Evolutionary conservation across 2,329 filamentous ascomycete genomes (phyloP).

Genomic region (Epichloe baconii): DNA sequence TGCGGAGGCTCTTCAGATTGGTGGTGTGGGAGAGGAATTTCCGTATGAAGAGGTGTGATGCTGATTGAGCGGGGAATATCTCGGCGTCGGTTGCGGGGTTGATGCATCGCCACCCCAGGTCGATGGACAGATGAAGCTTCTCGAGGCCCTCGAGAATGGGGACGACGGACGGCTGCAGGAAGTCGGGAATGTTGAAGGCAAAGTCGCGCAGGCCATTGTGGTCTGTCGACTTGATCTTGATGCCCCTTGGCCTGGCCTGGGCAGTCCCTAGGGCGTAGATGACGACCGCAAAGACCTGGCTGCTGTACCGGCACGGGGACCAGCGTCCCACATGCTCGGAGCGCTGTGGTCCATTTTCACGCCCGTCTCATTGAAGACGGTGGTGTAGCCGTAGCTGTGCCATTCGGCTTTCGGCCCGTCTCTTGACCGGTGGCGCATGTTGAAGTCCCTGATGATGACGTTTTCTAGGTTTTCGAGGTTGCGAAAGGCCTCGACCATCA

Average conservation of each 20-base stretch:
- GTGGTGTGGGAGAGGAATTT: constrained; percentile 13
- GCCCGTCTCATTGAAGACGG: constrained; percentile 23
- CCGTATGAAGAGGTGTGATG: constrained; percentile 5
- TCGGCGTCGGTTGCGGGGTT: no score
- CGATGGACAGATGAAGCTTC: constrained; percentile 29
- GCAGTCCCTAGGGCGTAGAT: constrained; percentile 30
- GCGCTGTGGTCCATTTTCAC: constrained; percentile 7
- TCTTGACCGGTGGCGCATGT: constrained; percentile 36
- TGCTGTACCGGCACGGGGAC: constrained; percentile 12
- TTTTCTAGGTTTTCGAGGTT: constrained; percentile 41
- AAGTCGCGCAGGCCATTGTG: constrained; percentile 21
- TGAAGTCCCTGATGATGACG: constrained; percentile 47
- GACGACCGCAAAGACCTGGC: constrained; percentile 26
- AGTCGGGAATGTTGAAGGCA: constrained; percentile 33
- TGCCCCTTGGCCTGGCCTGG: constrained; percentile 21
- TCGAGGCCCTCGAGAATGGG: constrained; percentile 32
- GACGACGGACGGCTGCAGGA: constrained; percentile 21
- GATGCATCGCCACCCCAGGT: constrained; percentile 8
- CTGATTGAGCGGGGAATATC: no score
- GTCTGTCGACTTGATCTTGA: constrained; percentile 34
- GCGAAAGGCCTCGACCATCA: constrained; percentile 43
- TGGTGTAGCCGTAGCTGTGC: constrained; percentile 40
- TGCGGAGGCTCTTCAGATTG: constrained; percentile 33
- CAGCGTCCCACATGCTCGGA: constrained; percentile 5
- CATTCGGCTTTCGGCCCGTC: constrained; percentile 32